Percentiles rank a stretch among this genome's conserved stretches.
Conservation (phyloP, 768 basidiomycete genomes). For the Trametes elegans region DNA sequence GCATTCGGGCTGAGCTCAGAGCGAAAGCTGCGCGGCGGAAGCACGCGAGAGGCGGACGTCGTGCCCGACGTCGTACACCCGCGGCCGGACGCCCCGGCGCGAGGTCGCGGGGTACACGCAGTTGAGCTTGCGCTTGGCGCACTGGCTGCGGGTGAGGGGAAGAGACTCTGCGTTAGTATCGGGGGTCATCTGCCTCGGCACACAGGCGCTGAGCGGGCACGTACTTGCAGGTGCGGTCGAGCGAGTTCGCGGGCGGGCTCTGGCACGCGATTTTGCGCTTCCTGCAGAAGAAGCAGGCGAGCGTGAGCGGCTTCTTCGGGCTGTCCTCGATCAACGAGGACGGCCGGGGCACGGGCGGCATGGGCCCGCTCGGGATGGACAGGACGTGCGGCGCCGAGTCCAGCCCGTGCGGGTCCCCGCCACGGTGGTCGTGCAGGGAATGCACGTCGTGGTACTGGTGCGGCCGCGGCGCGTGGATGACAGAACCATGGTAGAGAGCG, state of each 20-base stretch:
- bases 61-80: conserved; percentile 19
- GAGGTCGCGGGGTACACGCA: conserved; percentile 75
- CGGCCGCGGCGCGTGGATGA: conserved; percentile 21
- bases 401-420: background rate
- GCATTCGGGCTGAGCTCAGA: background rate
- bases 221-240: conserved; percentile 37
- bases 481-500: background rate
- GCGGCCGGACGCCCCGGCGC: conserved; percentile 47
- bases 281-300: conserved; percentile 40
- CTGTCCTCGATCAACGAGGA: conserved; percentile 27
- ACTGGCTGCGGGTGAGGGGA: conserved; percentile 67
- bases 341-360: conserved; percentile 17
- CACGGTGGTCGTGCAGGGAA: conserved; percentile 2
- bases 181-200: conserved; percentile 5
- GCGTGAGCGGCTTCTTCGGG: conserved; percentile 36
- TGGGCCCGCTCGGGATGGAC: conserved; percentile 17
- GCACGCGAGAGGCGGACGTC: conserved; percentile 17
- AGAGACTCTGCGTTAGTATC: conserved; percentile 16
- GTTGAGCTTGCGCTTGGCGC: conserved; percentile 61
- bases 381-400: conserved; percentile 13
- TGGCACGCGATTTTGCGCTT: conserved; percentile 41
- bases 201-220: conserved; percentile 9
- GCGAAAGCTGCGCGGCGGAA: conserved; percentile 8
- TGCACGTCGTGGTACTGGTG: conserved; percentile 12
- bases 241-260: conserved; percentile 28